These are phyloP conservation scores for Suhomyces bokatorum DNA, from an alignment of 1,139 yeast genomes.

Conservation along the genomic window DNA sequence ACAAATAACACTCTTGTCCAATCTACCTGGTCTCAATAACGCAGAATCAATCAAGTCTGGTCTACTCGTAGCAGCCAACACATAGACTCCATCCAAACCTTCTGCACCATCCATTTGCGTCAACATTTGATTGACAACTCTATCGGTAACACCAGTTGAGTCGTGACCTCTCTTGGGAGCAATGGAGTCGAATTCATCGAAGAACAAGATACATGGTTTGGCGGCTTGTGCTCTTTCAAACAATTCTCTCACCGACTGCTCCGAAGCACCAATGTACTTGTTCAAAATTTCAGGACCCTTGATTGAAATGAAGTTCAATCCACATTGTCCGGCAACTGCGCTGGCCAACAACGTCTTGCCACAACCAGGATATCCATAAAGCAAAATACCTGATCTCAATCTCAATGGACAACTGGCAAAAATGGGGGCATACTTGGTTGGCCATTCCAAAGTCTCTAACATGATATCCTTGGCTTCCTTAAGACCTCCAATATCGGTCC, in stretches of 20 bases:
- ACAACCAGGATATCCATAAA: conserved; percentile 97
- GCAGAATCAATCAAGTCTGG: conserved; percentile 97
- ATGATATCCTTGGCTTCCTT: conserved; percentile 71
- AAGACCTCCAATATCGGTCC: conserved; percentile 92
- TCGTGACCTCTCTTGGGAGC: conserved; percentile 99
- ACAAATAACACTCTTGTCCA: conserved; percentile 89
- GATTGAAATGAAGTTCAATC: conserved; percentile 86
- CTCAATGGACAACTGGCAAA: conserved; percentile 86
- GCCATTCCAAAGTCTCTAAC: conserved; percentile 94
- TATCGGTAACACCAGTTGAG: conserved; percentile 95
- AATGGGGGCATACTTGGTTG: conserved; percentile 92
- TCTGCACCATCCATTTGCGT: conserved; percentile 99
- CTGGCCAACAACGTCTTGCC: conserved; percentile 93
- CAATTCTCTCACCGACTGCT: conserved; percentile 88
- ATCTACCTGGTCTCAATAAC: conserved; percentile 88
- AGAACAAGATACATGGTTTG: conserved; percentile 89
- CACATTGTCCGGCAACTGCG: conserved; percentile 94
- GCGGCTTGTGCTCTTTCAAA: conserved; percentile 95
- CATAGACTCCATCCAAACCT: conserved; percentile 95
- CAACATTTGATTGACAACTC: conserved; percentile 94
- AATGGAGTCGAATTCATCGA: conserved; percentile 95
- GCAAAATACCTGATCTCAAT: conserved; percentile 81
- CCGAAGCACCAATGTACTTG: conserved; percentile 97
- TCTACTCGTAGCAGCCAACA: conserved; percentile 91
- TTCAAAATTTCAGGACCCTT: conserved; percentile 96